These are phyloP conservation scores for Striga asiatica DNA, from an alignment of 257 asterid species.

Conservation along the genomic window DNA sequence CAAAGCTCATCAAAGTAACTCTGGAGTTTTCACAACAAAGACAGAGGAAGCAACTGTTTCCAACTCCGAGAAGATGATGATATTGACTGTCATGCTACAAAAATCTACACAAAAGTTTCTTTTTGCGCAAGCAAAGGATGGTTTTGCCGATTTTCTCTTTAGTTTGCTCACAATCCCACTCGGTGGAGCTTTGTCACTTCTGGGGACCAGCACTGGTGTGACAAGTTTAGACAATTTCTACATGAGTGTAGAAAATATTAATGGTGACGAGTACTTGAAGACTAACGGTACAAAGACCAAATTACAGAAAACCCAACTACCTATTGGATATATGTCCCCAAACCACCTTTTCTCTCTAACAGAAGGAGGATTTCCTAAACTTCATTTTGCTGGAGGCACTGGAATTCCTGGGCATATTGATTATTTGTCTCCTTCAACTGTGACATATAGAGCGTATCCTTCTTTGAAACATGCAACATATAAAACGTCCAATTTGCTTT, in stretches of 20 bases:
- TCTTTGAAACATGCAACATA: too few relatives aligned
- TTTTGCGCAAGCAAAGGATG: constrained; percentile 12
- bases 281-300: not conserved
- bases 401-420: too few relatives aligned
- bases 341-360: too few relatives aligned
- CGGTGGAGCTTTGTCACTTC: constrained; percentile 2
- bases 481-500: not conserved
- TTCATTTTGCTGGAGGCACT: too few relatives aligned
- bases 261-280: not conserved
- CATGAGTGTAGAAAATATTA: not conserved
- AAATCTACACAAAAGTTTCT: constrained; percentile 14
- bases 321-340: too few relatives aligned
- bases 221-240: constrained; percentile 12
- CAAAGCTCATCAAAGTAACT: too few relatives aligned
- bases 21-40: too few relatives aligned
- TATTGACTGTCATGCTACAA: not conserved
- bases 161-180: constrained; percentile 16
- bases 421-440: too few relatives aligned
- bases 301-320: not conserved
- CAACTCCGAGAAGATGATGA: not conserved
- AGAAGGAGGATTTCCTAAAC: too few relatives aligned
- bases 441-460: too few relatives aligned
- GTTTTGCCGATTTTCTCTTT: constrained; percentile 15
- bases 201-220: not conserved
- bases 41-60: too few relatives aligned